Evolutionary conservation across 2,329 filamentous ascomycete genomes (phyloP).

Genomic region (Nannizzia gypsea): DNA sequence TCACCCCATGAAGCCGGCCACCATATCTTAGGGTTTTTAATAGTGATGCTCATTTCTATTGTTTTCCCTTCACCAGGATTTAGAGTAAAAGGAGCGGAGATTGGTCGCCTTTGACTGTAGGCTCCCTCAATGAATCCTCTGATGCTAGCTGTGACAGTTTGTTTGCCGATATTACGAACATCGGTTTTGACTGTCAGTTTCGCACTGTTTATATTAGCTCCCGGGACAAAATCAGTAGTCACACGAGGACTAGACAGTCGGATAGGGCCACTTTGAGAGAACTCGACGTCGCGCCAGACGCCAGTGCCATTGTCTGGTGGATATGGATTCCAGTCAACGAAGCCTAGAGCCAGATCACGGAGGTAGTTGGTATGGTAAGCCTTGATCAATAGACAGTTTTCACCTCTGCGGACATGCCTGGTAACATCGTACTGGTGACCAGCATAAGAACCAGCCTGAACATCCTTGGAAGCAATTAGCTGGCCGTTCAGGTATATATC

Average conservation of each 20-base stretch:
- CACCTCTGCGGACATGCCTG: conserved; percentile 23
- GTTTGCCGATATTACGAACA: conserved; percentile 25
- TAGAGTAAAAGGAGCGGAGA: conserved; percentile 29
- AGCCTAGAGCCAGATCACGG: conserved; percentile 48
- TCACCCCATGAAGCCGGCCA: conserved; percentile 7
- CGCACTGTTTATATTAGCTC: conserved; percentile 25
- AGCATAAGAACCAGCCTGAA: conserved; percentile 46
- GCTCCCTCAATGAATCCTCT: conserved; percentile 16
- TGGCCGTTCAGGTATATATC: conserved; percentile 50
- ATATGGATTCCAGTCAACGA: conserved; percentile 52
- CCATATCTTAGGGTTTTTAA: conserved; percentile 5
- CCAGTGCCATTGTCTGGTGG: conserved; percentile 53
- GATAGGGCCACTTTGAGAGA: conserved; percentile 45
- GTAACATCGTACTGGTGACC: conserved; percentile 48
- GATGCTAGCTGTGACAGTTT: conserved; percentile 15
- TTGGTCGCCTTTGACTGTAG: conserved; percentile 7
- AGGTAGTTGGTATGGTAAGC: conserved; percentile 49
- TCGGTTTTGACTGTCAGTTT: conserved; percentile 31
- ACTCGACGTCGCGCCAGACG: conserved; percentile 48
- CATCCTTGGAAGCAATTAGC: conserved; percentile 37
- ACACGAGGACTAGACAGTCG: conserved; percentile 36
- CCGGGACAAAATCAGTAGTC: conserved; percentile 30
- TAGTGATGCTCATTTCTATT: conserved; percentile 25
- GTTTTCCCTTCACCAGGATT: conserved; percentile 29
- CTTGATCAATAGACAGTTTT: conserved; percentile 43